phyloP scores from a whole-genome alignment of 208 protist genomes.

The Leishmania tarentolae region DNA sequence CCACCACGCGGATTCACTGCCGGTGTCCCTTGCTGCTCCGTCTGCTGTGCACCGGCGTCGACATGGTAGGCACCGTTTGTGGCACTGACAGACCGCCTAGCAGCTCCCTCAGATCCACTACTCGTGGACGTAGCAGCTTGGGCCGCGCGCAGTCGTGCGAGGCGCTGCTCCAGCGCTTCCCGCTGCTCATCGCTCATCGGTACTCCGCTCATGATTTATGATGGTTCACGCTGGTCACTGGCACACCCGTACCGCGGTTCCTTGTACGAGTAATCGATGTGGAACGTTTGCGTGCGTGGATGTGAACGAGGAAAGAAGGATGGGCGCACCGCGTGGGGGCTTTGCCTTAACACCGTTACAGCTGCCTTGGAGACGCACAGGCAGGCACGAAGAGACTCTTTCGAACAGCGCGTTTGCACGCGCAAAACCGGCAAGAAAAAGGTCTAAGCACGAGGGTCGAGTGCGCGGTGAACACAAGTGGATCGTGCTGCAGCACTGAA shows the following conservation, averaged over 20 bases:
- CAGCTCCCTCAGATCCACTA: not conserved
- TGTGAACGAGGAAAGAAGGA: not conserved
- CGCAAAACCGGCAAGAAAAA: not conserved
- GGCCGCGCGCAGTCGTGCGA: conserved; percentile 43
- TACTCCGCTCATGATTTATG: conserved; percentile 19
- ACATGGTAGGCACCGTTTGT: not conserved
- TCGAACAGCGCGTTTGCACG: not conserved
- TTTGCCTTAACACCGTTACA: not conserved
- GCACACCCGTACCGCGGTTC: not conserved
- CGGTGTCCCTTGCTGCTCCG: not conserved
- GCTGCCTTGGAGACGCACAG: not conserved
- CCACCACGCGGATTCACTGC: not conserved
- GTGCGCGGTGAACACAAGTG: not conserved
- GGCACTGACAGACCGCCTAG: not conserved
- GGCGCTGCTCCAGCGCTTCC: conserved; percentile 45
- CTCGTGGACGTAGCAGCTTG: conserved; percentile 10
- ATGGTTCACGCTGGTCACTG: not conserved
- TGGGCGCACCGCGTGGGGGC: not conserved
- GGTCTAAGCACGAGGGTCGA: not conserved
- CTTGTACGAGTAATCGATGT: not conserved
- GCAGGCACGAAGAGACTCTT: not conserved
- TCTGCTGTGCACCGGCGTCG: not conserved
- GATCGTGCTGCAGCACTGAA: not conserved
- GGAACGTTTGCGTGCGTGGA: not conserved
- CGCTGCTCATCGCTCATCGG: conserved; percentile 62